Base-by-base conservation (phyloP, 2,329 filamentous ascomycete species). In the Hypoxylon sp. region DNA sequence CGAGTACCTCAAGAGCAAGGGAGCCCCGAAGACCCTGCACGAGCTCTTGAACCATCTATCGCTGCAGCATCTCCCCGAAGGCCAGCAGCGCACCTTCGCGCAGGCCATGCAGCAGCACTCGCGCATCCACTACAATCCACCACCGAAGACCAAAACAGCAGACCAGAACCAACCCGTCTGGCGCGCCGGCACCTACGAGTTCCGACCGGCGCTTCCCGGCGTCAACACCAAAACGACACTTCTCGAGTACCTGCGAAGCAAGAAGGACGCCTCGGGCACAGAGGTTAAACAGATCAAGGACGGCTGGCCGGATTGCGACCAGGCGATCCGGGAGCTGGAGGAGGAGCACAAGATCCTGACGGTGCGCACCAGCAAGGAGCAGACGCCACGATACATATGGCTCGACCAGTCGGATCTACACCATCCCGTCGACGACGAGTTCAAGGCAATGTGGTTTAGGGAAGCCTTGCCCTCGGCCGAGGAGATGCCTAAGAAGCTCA, bases 241-340 rank as follows among this genome's bases (percentile, higher is more conserved):
- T 45, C 83, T 96, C 45, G 83, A 82, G 46, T 88, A 90, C 67
- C 82, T 99, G 21, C 91, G 96, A 73, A 79, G 81, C 44, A 91
- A 92, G 72, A 84, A 83, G 42, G 91, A 91, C 51, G 89, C 90
- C 1, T 85, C 88, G 59, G 91, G 90, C 8, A 83, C 97, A 45
- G 81, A 80, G 26, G 90, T 97, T 57, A 91, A 91, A 70, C 91
- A 97, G 64, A 81, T 99, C 55, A 96, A 96, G 73, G 94, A 99
- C 69, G 94, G 94, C 57, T 99, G 94, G 94, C 86, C 88, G 16
- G 87, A 88, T 63, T 95, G 91, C 66, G 86, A 92, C 54, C 82
- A 87, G 13, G 82, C 88, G 7, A 88, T 99, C 68, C 82, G 88
- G 57, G 78, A 83, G 61, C 80, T 99, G 41, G 93, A 97, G 75